Conservation (phyloP, 805 yeast species). For the Kodamaea kaohsiungensis region DNA sequence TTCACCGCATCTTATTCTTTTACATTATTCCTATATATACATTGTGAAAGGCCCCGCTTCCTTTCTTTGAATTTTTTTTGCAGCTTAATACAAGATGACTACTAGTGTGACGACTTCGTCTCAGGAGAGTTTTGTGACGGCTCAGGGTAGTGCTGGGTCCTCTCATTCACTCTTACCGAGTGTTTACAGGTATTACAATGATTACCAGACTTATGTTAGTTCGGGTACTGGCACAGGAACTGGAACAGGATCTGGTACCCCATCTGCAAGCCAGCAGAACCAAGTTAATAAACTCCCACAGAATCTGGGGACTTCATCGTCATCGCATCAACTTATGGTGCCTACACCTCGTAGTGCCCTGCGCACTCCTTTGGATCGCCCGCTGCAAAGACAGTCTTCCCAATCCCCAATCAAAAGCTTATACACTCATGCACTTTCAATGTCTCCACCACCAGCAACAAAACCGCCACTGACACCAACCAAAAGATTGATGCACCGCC, state of each 20-base stretch:
- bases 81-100: conserved; percentile 2
- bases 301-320: background rate
- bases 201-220: background rate
- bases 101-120: conserved; percentile 10
- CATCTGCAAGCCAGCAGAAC: background rate
- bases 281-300: background rate
- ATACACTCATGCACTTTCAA: background rate
- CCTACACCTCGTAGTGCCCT: background rate
- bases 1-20: background rate
- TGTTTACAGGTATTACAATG: background rate
- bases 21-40: background rate
- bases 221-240: too few species aligned
- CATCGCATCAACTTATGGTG: background rate
- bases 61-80: background rate
- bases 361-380: background rate
- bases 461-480: conserved; percentile 5
- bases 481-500: conserved; percentile 5
- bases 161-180: conserved; percentile 5
- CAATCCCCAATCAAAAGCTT: background rate
- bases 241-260: too few species aligned
- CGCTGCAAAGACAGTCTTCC: background rate
- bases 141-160: conserved; percentile 8
- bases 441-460: conserved; percentile 3
- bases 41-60: background rate
- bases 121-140: conserved; percentile 16